Base-by-base conservation (phyloP, 2,329 filamentous ascomycete species). In the Coccinonectria pachysandricola region DNA sequence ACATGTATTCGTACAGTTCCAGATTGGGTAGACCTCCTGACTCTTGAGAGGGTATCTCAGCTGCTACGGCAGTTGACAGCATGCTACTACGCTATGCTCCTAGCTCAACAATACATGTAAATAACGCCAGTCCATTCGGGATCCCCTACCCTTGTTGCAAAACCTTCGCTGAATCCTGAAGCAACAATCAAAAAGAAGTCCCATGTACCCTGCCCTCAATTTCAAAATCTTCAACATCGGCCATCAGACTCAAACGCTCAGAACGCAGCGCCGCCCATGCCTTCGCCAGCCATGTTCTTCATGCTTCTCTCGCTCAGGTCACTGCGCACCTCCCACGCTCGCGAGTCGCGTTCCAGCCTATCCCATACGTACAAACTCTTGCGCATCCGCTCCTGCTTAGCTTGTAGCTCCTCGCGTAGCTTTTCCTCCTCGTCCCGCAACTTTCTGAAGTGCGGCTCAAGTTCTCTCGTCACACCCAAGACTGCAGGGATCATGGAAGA, bases 381-480 rank as follows among this genome's bases (percentile, higher is more conserved):
- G 15, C 68, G 57, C 19, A 74, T 49, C 35, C 62, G 62, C 21
- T 74, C 71, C 40, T 74, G 63, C 43, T 68, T 71, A 13, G 40
- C 42, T 12, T 62, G 57, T 15, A 71, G 49, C 27, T 75, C 70
- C 21, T 66, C 60, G 2, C 71, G 59, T 18, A 72, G 41, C 35
- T 63, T 64, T 45, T 74, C 70, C 42, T 74, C 71, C 23, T 75
- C 71, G 19, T 73, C 69, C 31, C 59, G 60, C 8, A 74, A 56
- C 32, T 66, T 67, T 17, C 59, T 56, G 37, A 61, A 64, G 45
- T 71, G 66, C n/a, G 59, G 47, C 35, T 71, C 67, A 10, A 71
- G 50, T 21, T 75, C 70, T 8, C 63, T 61, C 16, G 62, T 57
- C 13, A 73, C 62, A 10, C 68, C 65, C 1, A 53, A 29, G 4